Evolutionary conservation across 2,329 filamentous ascomycete species (phyloP).

Genomic region (Helicocarpus griseus): DNA sequence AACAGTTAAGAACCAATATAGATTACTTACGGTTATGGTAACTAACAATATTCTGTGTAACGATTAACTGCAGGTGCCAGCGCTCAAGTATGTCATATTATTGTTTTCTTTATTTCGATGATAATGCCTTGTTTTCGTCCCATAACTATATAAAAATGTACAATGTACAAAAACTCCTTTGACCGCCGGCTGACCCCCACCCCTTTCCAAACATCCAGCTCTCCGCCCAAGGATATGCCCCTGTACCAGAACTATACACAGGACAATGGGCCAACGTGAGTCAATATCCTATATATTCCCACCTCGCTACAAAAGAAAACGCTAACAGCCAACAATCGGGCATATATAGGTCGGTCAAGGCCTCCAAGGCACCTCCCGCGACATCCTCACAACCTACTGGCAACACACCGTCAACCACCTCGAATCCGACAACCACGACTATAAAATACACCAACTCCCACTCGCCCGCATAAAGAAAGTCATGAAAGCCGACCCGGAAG

Average conservation of each 20-base stretch:
- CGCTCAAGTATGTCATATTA: constrained; percentile 49
- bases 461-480: constrained; percentile 99
- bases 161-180: neutral
- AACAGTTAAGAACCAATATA: neutral
- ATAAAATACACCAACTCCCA: constrained; percentile 94
- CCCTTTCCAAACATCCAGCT: constrained; percentile 47
- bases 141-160: neutral
- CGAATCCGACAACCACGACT: constrained; percentile 91
- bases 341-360: constrained; percentile 87
- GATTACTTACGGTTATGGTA: neutral
- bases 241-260: constrained; percentile 82
- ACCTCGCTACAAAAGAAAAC: too few relatives aligned
- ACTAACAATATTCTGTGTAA: constrained; percentile 4
- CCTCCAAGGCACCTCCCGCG: constrained; percentile 81
- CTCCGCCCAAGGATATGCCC: constrained; percentile 75
- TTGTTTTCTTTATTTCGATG: neutral
- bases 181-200: neutral
- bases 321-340: neutral
- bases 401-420: constrained; percentile 95
- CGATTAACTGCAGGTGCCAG: constrained; percentile 50
- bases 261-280: constrained; percentile 90
- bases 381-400: constrained; percentile 98
- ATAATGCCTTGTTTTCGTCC: constrained; percentile 5
- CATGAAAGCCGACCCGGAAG: constrained; percentile 98
- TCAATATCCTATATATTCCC: constrained; percentile 11